A percentile compares a stretch with the other conserved stretches of the same genome.
Conservation (phyloP, 1,139 yeast genomes). For the Kazachstania sp. region DNA sequence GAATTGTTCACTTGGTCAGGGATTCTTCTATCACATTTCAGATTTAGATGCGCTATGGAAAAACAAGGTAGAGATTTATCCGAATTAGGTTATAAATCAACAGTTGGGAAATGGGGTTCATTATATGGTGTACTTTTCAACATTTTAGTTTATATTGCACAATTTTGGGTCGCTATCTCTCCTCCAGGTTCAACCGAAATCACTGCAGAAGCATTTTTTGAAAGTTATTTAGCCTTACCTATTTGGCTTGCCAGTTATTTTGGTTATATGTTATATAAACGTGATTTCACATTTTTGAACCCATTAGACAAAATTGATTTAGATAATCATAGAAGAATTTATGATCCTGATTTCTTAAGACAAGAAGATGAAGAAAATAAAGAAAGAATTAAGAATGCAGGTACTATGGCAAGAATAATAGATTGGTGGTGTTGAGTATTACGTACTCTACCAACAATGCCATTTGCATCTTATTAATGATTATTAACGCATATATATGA, state of each 20-base stretch:
- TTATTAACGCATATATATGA: too few species aligned
- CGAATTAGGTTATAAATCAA: constrained; percentile 64
- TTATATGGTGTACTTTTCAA: constrained; percentile 53
- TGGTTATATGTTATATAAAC: constrained; percentile 44
- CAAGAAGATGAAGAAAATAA: constrained; percentile 46
- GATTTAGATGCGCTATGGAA: constrained; percentile 68
- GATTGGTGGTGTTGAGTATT: constrained; percentile 42
- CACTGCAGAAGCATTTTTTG: constrained; percentile 45
- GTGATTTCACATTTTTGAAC: constrained; percentile 37
- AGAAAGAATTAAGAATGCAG: constrained; percentile 32
- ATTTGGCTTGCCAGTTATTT: constrained; percentile 43
- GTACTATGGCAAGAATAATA: constrained; percentile 33
- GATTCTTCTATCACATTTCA: constrained; percentile 63
- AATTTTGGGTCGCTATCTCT: constrained; percentile 71
- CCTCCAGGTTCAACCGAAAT: constrained; percentile 44
- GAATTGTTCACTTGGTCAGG: constrained; percentile 80
- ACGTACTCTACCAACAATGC: neutral
- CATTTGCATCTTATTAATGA: neutral
- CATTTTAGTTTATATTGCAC: constrained; percentile 60
- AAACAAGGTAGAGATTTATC: constrained; percentile 54
- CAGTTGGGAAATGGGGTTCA: constrained; percentile 66
- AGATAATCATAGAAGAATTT: constrained; percentile 46
- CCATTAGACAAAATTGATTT: constrained; percentile 44
- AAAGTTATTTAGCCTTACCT: constrained; percentile 46
- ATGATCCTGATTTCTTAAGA: constrained; percentile 43